phyloP scores from a whole-genome alignment of 208 protist species.

The Trypanosoma vivax region DNA sequence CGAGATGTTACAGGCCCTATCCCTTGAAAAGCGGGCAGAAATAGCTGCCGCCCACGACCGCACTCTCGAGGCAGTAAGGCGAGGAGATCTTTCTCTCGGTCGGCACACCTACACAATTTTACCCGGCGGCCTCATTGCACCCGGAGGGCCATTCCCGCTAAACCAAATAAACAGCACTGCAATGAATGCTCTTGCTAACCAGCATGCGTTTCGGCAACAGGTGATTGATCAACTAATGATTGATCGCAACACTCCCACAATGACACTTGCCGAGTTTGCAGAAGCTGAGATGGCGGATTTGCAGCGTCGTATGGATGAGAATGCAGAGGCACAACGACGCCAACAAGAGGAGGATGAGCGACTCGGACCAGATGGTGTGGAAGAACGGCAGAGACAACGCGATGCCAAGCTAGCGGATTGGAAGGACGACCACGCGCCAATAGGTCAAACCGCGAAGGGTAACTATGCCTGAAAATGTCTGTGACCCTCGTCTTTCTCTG shows the following conservation, averaged over 20 bases:
- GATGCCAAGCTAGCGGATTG: slow-evolving; percentile 69
- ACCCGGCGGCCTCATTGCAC: slow-evolving; percentile 62
- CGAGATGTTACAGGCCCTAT: slow-evolving; percentile 62
- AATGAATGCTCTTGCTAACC: slow-evolving; percentile 23
- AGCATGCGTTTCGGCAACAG: slow-evolving; percentile 60
- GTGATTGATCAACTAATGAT: slow-evolving; percentile 68
- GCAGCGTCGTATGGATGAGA: slow-evolving; percentile 59
- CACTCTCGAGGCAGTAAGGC: slow-evolving; percentile 61
- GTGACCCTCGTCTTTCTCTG: not conserved
- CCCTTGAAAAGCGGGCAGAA: slow-evolving; percentile 42
- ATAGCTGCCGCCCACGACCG: slow-evolving; percentile 63
- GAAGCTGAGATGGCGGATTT: slow-evolving; percentile 77
- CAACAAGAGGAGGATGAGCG: slow-evolving; percentile 69
- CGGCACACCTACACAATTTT: slow-evolving; percentile 86
- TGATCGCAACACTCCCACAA: slow-evolving; percentile 75
- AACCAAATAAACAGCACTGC: slow-evolving; percentile 6
- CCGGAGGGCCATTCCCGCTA: slow-evolving; percentile 32
- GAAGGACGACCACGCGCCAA: slow-evolving; percentile 80
- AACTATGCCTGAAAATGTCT: slow-evolving; percentile 65
- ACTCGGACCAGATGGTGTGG: slow-evolving; percentile 72
- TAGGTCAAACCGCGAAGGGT: slow-evolving; percentile 68
- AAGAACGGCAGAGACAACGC: slow-evolving; percentile 80
- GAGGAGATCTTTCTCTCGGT: slow-evolving; percentile 54
- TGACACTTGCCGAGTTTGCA: slow-evolving; percentile 84
- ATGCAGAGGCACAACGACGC: slow-evolving; percentile 29